Base-by-base conservation (phyloP, 805 yeast species). In the Tanozyma kutaoensis region DNA sequence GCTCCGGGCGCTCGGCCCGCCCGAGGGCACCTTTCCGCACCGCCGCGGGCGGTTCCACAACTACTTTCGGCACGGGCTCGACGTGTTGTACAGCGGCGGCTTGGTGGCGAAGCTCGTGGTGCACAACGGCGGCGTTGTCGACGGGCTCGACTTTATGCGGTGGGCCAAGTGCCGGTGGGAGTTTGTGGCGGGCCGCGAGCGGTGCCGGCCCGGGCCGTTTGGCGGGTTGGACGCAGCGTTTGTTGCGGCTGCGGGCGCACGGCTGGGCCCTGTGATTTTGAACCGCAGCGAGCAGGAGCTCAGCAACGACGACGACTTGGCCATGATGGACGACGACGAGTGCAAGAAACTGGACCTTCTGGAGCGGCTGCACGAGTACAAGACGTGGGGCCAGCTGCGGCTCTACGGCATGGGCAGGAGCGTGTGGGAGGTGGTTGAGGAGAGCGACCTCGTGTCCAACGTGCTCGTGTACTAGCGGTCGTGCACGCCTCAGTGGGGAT, bases 11-110 rank as follows among this genome's bases (percentile, higher is more conserved):
- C 43, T 72, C 13, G 79, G 79, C 0, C 71, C 75, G 2, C 78
- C 80, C 0, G 69, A 68, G 25, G 74, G 66, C 24, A 54, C 52
- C 4, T 58, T 69, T 33, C 15, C 22, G 37, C 5, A 24, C 38
- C 15, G 28, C 36, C 4, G 35, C 36, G 14, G 43, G 42, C 32
- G 56, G 26, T 66, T 71, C 35, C 77, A 72, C 43, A 72, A 72
- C 39, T 72, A 72, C 41, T 72, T 61, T 42, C 42, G 55, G 14
- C 54, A 42, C 35, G 80, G 80, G 0, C 45, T 71, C 22, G 80
- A 72, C 42, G 42, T 71, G 7, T 44, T 71, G 14, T 72, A 69
- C 43, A 59, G 61, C 22, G 40, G 46, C 14, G 61, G 66, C 4
- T 42, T 50, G 2, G 47, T 71, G 12, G 51, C 50, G 21, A 71